Conservation (phyloP, 2,329 filamentous ascomycete species). For the Ophiostoma sp. region DNA sequence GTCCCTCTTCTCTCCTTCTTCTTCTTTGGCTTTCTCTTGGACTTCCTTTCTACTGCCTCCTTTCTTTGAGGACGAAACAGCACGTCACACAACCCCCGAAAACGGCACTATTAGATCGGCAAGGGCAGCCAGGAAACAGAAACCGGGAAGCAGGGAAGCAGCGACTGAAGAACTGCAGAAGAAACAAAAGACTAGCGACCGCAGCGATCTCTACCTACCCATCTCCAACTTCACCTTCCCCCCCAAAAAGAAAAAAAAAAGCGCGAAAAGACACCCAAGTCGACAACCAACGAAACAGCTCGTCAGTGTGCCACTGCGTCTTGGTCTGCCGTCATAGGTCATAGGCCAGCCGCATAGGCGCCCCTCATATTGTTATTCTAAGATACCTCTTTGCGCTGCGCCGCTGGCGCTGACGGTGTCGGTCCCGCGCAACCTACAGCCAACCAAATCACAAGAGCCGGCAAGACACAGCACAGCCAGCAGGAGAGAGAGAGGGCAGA, state of each 20-base stretch:
- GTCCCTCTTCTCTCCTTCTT: background rate
- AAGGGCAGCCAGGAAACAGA: background rate
- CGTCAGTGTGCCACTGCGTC: background rate
- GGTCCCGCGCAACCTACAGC: constrained; percentile 14
- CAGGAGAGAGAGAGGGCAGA: background rate
- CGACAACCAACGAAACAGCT: background rate
- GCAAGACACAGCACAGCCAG: background rate
- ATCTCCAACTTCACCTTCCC: background rate
- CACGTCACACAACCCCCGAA: background rate
- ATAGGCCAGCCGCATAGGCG: background rate
- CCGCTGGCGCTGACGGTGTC: background rate
- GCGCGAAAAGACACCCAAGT: background rate
- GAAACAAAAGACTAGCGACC: background rate
- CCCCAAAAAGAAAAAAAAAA: background rate
- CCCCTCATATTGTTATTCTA: background rate
- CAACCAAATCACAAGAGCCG: constrained; percentile 22
- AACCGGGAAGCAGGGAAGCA: background rate
- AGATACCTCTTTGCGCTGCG: background rate
- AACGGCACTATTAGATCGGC: background rate
- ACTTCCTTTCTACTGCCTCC: background rate
- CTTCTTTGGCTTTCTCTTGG: background rate
- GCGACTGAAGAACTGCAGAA: constrained; percentile 1
- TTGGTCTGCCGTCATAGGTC: constrained; percentile 1
- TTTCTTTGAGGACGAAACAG: background rate
- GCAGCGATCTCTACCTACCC: background rate